Evolutionary conservation across 1,284 basidiomycete genomes (phyloP).

Genomic region (Microbotryum lychnidis-dioicae): DNA sequence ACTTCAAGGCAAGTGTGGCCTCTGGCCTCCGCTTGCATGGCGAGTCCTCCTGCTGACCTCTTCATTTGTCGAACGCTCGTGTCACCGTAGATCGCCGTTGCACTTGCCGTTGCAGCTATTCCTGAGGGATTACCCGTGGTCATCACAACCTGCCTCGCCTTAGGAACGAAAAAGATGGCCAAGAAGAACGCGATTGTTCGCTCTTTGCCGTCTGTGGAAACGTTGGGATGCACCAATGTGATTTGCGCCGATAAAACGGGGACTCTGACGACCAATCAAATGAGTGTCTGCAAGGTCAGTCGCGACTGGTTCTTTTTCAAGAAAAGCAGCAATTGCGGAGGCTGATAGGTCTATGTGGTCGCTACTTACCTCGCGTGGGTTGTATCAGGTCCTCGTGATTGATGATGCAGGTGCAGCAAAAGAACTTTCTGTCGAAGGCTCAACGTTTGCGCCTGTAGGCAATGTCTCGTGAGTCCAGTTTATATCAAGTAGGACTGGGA

Average conservation of each 20-base stretch:
- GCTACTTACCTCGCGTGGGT: background rate
- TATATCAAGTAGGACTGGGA: too few species aligned
- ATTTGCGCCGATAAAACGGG: conserved; percentile 98
- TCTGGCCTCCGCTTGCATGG: background rate
- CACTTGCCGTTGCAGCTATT: conserved; percentile 89
- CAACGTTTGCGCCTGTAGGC: conserved; percentile 78
- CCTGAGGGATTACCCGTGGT: conserved; percentile 92
- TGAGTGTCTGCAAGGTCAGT: conserved; percentile 77
- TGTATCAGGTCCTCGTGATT: conserved; percentile 61
- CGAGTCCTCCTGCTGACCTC: background rate
- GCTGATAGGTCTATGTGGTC: background rate
- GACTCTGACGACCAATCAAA: conserved; percentile 89
- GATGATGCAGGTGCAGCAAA: conserved; percentile 53
- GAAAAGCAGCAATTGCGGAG: too few species aligned
- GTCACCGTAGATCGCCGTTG: conserved; percentile 66
- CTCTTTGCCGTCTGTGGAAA: conserved; percentile 92
- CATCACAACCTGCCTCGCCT: conserved; percentile 88
- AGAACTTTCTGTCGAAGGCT: conserved; percentile 76
- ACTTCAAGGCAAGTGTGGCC: conserved; percentile 57
- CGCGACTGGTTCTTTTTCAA: background rate
- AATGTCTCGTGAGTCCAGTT: conserved; percentile 46
- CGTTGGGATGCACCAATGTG: conserved; percentile 88
- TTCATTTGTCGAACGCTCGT: too few species aligned
- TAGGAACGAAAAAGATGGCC: conserved; percentile 96
- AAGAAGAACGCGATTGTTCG: conserved; percentile 94